Evolutionary conservation across 306 rosid species (phyloP), one percentile per base, ranked within the genome.

Genomic region (Acacia acuminata): DNA sequence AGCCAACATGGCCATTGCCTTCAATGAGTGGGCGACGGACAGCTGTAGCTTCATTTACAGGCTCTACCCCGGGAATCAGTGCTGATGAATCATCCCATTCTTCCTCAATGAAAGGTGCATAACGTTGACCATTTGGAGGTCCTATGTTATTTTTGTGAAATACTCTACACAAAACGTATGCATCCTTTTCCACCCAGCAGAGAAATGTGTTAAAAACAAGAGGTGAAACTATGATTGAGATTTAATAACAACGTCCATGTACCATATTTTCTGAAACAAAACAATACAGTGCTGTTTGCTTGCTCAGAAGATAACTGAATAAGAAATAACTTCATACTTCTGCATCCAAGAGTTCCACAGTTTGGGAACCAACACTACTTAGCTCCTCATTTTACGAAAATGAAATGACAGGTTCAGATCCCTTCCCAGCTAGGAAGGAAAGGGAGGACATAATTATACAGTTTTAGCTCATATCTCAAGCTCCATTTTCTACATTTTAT

Each of bases 81-180:
- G 87, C 87, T 2, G 86, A 74, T 43, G 83, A 82, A 58, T 94
- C 97, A 45, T 96, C 98, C 99, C 99, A 96, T 79, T 96, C 99
- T 84, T 94, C 97, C 88, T 96, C 99, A 67, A 96, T 45, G 83
- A 96, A 96, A 83, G 99, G 98, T 0, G 99, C 99, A 91, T 96
- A 96, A 0, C 99, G 94, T 79, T 96, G 98, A 82, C 99, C 98
- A 84, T 92, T 96, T 1, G 99, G 99, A 65, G 99, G 99, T 65
- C 99, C 98, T 55, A 96, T 94, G 88, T 96, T 96, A 88, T 93
- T 96, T 88, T 94, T 96, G 91, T 94, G 99, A 90, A 96, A 96
- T 38, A 96, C 98, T 89, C 99, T 91, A 92, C 98, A 94, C 79
- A 96, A 86, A 75, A 96, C 99, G 89, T 81, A 96, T 4, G 97